Evolutionary conservation across 2,329 filamentous ascomycete genomes (phyloP).

Genomic region (Exophiala lecanii-corni): DNA sequence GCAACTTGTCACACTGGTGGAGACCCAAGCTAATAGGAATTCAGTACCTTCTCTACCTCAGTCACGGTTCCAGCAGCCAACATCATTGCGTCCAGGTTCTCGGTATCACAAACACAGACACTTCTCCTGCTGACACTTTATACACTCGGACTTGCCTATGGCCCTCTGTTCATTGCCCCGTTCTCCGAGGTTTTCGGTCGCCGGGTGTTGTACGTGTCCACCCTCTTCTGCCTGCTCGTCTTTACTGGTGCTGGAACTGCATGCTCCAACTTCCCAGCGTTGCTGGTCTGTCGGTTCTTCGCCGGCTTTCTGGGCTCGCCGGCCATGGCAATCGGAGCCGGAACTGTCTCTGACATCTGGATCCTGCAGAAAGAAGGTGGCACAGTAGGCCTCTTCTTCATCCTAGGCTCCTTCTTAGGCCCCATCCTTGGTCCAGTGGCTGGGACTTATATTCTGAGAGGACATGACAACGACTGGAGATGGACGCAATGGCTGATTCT

Average conservation of each 20-base stretch:
- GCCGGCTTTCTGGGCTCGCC: conserved; percentile 68
- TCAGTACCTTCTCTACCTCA: conserved; percentile 17
- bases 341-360: conserved; percentile 62
- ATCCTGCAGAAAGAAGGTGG: conserved; percentile 50
- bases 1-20: conserved; percentile 4
- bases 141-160: conserved; percentile 33
- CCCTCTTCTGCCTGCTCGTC: conserved; percentile 31
- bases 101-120: conserved; percentile 20
- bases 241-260: conserved; percentile 36
- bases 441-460: conserved; percentile 57
- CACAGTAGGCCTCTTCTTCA: conserved; percentile 49
- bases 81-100: conserved; percentile 48
- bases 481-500: conserved; percentile 70
- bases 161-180: conserved; percentile 33
- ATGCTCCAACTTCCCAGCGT: conserved; percentile 61
- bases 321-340: conserved; percentile 63
- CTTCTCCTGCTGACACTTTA: conserved; percentile 33
- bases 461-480: conserved; percentile 60
- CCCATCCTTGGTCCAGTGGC: conserved; percentile 64
- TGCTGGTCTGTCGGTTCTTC: conserved; percentile 70
- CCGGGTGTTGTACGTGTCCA: conserved; percentile 31
- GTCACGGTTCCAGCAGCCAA: conserved; percentile 36
- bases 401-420: conserved; percentile 60
- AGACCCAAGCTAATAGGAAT: conserved; percentile 7
- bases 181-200: conserved; percentile 34